Evolutionary conservation across 1,139 yeast species (phyloP).

Genomic region (Debaryomycetaceae sp.): DNA sequence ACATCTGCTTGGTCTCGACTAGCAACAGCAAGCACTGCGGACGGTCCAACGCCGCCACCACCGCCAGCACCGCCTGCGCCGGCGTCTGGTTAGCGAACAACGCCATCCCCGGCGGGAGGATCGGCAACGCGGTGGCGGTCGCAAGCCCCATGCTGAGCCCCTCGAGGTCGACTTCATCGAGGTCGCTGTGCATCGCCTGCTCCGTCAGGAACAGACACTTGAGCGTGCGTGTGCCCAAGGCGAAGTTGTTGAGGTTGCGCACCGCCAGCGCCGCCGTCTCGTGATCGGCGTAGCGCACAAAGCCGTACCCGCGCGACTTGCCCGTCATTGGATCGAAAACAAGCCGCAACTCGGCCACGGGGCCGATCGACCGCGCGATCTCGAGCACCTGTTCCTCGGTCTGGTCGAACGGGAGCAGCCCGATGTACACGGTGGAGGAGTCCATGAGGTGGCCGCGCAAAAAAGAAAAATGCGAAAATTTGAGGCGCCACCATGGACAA

Average conservation of each 20-base stretch:
- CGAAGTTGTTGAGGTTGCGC: slow-evolving; percentile 76
- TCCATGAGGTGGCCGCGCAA: slow-evolving; percentile 13
- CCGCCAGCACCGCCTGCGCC: slow-evolving; percentile 58
- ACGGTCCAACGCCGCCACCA: slow-evolving; percentile 54
- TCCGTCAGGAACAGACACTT: slow-evolving; percentile 70
- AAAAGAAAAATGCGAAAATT: not conserved
- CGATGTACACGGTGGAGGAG: slow-evolving; percentile 28
- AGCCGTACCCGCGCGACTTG: slow-evolving; percentile 86
- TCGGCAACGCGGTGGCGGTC: slow-evolving; percentile 28
- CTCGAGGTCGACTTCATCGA: slow-evolving; percentile 7
- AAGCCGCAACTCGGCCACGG: slow-evolving; percentile 71
- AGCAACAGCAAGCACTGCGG: slow-evolving; percentile 52
- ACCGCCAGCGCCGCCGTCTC: slow-evolving; percentile 93
- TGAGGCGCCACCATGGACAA: slow-evolving; percentile 49
- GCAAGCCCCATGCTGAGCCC: slow-evolving; percentile 10
- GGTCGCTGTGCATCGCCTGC: slow-evolving; percentile 13
- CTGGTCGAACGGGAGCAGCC: slow-evolving; percentile 41
- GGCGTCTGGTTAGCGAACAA: slow-evolving; percentile 51
- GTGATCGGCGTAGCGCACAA: slow-evolving; percentile 66
- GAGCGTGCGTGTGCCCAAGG: slow-evolving; percentile 66
- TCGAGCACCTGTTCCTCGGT: slow-evolving; percentile 88
- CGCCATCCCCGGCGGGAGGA: slow-evolving; percentile 47
- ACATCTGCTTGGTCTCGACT: slow-evolving; percentile 61
- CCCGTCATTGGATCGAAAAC: slow-evolving; percentile 88
- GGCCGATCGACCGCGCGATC: slow-evolving; percentile 79